Evolutionary conservation across 139 green algal genomes (phyloP).

Genomic region (Coelastrella sp.): DNA sequence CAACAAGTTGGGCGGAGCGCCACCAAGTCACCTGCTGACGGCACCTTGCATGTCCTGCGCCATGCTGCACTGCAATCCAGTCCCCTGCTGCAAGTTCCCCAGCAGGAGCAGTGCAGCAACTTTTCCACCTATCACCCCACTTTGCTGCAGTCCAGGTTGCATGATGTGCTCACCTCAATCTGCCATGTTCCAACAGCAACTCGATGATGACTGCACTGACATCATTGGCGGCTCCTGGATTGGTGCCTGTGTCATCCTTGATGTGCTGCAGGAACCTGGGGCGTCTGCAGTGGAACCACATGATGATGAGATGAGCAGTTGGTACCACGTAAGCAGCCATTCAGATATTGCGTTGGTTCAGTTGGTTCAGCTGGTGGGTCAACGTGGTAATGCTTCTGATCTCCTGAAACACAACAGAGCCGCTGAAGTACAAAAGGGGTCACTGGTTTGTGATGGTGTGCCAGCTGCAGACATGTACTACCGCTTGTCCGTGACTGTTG

Average conservation of each 20-base stretch:
- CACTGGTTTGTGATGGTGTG: too few relatives aligned
- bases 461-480: too few relatives aligned
- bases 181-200: constrained; percentile 71
- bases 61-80: too few relatives aligned
- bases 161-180: constrained; percentile 53
- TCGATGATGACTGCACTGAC: constrained; percentile 57
- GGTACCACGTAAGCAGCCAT: too few relatives aligned
- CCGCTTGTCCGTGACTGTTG: background rate
- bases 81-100: too few relatives aligned
- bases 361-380: background rate
- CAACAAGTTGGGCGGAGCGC: too few relatives aligned
- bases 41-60: too few relatives aligned
- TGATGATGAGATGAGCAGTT: background rate
- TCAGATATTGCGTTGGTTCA: too few relatives aligned
- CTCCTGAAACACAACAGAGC: background rate
- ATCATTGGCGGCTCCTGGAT: constrained; percentile 23
- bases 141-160: too few relatives aligned
- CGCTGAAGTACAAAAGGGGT: too few relatives aligned
- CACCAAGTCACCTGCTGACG: background rate
- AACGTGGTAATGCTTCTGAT: background rate
- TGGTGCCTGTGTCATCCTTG: constrained; percentile 54
- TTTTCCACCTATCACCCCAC: too few relatives aligned
- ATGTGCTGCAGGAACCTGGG: constrained; percentile 71
- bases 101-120: too few relatives aligned
- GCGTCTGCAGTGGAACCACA: constrained; percentile 46